These are phyloP conservation scores for Zalerion maritima DNA, from an alignment of 495 filamentous ascomycete genomes.

Conservation along the genomic window DNA sequence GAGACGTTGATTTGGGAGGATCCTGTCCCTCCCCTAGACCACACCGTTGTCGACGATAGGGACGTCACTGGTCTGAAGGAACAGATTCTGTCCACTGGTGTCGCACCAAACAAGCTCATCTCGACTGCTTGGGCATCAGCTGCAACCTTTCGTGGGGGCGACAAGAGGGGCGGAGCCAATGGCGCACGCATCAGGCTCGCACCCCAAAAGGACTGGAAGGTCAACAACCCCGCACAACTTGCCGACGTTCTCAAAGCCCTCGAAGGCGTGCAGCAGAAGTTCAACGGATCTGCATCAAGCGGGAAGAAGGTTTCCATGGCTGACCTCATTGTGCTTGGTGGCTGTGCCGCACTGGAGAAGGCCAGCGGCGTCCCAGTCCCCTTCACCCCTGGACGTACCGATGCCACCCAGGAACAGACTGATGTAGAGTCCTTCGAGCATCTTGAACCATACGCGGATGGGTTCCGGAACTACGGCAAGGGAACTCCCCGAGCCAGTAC, in stretches of 20 bases:
- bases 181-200: constrained; percentile 58
- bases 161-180: constrained; percentile 66
- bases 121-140: constrained; percentile 53
- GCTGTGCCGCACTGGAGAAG: constrained; percentile 55
- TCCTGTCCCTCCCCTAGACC: constrained; percentile 38
- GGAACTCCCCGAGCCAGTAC: constrained; percentile 40
- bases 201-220: constrained; percentile 51
- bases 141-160: constrained; percentile 55
- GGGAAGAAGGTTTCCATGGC: constrained; percentile 57
- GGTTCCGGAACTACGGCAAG: constrained; percentile 61
- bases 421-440: constrained; percentile 45
- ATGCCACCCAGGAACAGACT: constrained; percentile 46
- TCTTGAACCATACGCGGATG: constrained; percentile 48
- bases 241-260: constrained; percentile 40
- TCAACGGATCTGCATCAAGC: constrained; percentile 34
- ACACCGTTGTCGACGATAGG: constrained; percentile 38
- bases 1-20: constrained; percentile 55
- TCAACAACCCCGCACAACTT: constrained; percentile 50
- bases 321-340: constrained; percentile 56
- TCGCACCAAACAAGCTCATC: constrained; percentile 41
- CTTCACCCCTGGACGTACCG: constrained; percentile 31
- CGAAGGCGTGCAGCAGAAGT: constrained; percentile 45
- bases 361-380: constrained; percentile 36
- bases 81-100: constrained; percentile 42
- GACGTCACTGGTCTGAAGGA: constrained; percentile 49